Evolutionary conservation across 129 eudicot genomes (phyloP), one percentile per base, ranked within the genome.

Genomic region (Flaveria brownii): DNA sequence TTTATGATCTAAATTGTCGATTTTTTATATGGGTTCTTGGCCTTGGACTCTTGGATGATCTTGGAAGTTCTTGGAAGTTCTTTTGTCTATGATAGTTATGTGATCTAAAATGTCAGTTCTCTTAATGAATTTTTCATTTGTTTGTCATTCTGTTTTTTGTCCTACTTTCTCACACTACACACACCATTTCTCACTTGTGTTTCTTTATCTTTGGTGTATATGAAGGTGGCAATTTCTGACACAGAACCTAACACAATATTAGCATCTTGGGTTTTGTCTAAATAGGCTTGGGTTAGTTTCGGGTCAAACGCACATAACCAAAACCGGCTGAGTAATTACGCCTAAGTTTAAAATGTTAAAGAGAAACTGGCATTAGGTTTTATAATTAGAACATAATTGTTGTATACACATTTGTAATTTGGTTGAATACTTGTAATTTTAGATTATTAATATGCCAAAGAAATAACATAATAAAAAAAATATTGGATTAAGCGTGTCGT

Each of bases 41-140:
- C 18, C 12, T 22, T 59, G 60, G 60, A 54, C n/a, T 55, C 11
- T 22, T 59, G 60, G 60, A 54, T 54, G 6, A n/a, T 6, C 25
- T 54, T 54, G 60, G 16, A 17, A n/a, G 23, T 49, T 6, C 25
- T 54, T 54, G 60, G 16, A 17, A n/a, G 23, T 49, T 13, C 16
- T 56, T 30, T 75, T 39, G 50, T 61, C 39, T 25, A 41, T 71
- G 63, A 47, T 25, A 66, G 51, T 64, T 25, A 33, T 50, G 15
- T 51, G 73, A 23, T 68, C 57, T 74, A 43, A 42, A 12, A 49
- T 73, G 73, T 72, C 78, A 43, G 52, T 30, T 30, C 36, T 30
- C 36, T 30, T 30, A 3, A 30, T 30, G 36, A 30, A 30, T 4
- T 30, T 28, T 30, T 30, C 0, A 4, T 30, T 30, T 30, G 36